phyloP scores from a whole-genome alignment of 164 flowering plant species.

The Stephania cephalantha region DNA sequence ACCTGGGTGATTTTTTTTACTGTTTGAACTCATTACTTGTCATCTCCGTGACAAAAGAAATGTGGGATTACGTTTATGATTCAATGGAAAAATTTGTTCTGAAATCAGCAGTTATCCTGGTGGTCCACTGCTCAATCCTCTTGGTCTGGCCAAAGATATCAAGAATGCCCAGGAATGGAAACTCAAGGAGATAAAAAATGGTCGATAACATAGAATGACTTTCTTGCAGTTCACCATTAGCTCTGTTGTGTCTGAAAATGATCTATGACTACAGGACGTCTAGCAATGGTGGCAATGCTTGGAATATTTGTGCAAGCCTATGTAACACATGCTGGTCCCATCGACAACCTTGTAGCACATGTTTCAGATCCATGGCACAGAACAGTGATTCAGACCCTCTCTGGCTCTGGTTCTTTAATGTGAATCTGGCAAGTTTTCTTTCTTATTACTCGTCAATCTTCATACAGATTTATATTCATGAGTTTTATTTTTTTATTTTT shows the following conservation, averaged over 20 bases:
- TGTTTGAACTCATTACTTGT: background rate
- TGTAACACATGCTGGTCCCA: conserved; percentile 75
- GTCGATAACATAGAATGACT: conserved; percentile 21
- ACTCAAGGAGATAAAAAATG: conserved; percentile 93
- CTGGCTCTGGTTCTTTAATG: conserved; percentile 31
- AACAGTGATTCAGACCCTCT: conserved; percentile 66
- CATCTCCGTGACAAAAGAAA: background rate
- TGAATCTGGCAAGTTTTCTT: background rate
- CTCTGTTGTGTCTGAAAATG: background rate
- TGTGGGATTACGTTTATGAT: background rate
- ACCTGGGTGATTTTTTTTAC: conserved; percentile 51
- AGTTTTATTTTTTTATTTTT: background rate
- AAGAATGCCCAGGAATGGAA: conserved; percentile 64
- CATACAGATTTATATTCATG: background rate
- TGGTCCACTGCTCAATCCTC: conserved; percentile 84
- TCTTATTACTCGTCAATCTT: background rate
- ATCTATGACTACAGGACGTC: conserved; percentile 45
- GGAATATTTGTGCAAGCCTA: conserved; percentile 78
- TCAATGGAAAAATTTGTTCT: background rate
- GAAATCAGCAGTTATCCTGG: conserved; percentile 66
- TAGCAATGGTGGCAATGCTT: conserved; percentile 90
- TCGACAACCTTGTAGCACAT: conserved; percentile 70
- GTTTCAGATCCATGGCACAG: conserved; percentile 84
- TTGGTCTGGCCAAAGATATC: conserved; percentile 77
- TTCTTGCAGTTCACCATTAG: background rate